Percentiles rank a stretch among this genome's conserved stretches.
These are phyloP conservation scores for Cicer yamashitae DNA, from an alignment of 306 rosid genomes.

Conservation along the genomic window DNA sequence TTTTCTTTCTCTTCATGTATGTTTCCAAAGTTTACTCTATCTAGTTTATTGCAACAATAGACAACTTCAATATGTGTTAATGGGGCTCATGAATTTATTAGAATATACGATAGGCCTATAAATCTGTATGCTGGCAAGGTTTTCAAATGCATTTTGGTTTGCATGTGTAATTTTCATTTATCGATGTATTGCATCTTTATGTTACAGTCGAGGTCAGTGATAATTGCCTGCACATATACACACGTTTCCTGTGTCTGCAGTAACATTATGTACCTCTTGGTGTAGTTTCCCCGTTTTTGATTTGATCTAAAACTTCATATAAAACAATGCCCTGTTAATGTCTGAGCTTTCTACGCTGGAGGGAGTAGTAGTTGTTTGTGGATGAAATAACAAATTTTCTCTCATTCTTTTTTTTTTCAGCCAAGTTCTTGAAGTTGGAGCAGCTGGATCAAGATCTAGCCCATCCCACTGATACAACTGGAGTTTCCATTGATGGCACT, in stretches of 20 bases:
- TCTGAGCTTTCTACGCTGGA: constrained; percentile 24
- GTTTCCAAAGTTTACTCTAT: constrained; percentile 34
- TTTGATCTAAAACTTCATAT: constrained; percentile 18
- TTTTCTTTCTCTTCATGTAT: constrained; percentile 34
- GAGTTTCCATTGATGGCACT: constrained; percentile 89
- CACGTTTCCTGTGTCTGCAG: constrained; percentile 13
- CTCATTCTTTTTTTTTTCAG: constrained; percentile 51
- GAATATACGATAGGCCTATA: constrained; percentile 4
- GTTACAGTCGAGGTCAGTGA: constrained; percentile 12
- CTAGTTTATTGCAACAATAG: constrained; percentile 30
- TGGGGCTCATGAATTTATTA: constrained; percentile 28
- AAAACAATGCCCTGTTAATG: constrained; percentile 15
- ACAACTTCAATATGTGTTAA: constrained; percentile 26
- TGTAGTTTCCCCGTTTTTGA: constrained; percentile 34
- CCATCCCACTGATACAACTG: constrained; percentile 69
- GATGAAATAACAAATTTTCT: constrained; percentile 30
- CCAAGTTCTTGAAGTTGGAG: constrained; percentile 96
- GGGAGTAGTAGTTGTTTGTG: constrained; percentile 28
- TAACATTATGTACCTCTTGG: constrained; percentile 23
- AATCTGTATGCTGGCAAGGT: constrained; percentile 15
- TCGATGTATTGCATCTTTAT: constrained; percentile 31
- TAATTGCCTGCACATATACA: constrained; percentile 29
- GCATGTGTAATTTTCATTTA: constrained; percentile 20
- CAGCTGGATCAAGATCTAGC: constrained; percentile 86
- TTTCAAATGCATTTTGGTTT: constrained; percentile 35